Conservation (phyloP, 177 flowering plant genomes). For the Vitis hybrid region DNA sequence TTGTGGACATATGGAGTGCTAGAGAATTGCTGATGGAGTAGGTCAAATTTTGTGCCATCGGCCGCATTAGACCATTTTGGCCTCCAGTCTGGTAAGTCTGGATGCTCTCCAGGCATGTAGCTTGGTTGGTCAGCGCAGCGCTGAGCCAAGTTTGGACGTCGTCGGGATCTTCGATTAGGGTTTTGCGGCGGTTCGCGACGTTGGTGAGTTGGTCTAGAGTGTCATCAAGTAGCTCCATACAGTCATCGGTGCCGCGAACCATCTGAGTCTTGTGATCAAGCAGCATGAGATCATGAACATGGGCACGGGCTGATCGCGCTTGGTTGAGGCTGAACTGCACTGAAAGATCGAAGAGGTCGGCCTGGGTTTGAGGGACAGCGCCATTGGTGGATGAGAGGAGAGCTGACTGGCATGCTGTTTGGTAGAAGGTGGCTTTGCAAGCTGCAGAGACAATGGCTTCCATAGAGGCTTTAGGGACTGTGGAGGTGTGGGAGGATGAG, state of each 20-base stretch:
- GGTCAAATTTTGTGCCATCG: slow-evolving; percentile 13
- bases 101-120: slow-evolving; percentile 32
- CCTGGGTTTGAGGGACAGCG: slow-evolving; percentile 8
- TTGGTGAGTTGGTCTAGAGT: slow-evolving; percentile 22
- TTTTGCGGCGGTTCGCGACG: slow-evolving; percentile 4
- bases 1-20: slow-evolving; percentile 17
- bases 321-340: slow-evolving; percentile 17
- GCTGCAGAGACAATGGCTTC: slow-evolving; percentile 5
- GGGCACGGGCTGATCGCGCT: slow-evolving; percentile 17
- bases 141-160: slow-evolving; percentile 43
- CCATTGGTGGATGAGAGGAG: slow-evolving; percentile 3
- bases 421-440: slow-evolving; percentile 29
- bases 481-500: slow-evolving; percentile 8
- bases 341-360: slow-evolving; percentile 25
- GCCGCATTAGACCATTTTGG: slow-evolving; percentile 2
- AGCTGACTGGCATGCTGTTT: slow-evolving; percentile 17
- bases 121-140: slow-evolving; percentile 39
- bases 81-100: background rate
- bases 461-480: background rate
- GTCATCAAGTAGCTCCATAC: slow-evolving; percentile 41
- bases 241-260: slow-evolving; percentile 27
- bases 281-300: slow-evolving; percentile 14
- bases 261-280: background rate
- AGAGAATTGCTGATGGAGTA: slow-evolving; percentile 31
- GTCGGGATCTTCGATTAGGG: background rate